Evolutionary conservation across 2,329 filamentous ascomycete genomes (phyloP).

Genomic region (Podosphaera aphanis): DNA sequence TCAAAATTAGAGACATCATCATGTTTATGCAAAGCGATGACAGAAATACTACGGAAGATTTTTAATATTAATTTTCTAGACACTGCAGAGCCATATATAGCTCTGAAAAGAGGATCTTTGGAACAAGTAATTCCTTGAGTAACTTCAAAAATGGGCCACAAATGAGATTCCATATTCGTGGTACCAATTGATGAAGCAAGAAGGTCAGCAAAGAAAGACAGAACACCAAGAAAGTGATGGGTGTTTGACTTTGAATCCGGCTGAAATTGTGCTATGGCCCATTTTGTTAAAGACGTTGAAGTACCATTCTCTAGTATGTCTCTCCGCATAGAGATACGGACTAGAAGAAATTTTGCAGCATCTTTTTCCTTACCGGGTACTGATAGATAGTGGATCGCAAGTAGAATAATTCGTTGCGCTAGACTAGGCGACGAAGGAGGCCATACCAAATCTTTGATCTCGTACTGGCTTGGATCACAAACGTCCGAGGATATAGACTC

Average conservation of each 20-base stretch:
- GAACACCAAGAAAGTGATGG: constrained; percentile 53
- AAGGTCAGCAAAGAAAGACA: constrained; percentile 60
- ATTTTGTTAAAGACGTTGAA: constrained; percentile 41
- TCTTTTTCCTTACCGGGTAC: constrained; percentile 70
- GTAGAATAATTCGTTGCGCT: constrained; percentile 41
- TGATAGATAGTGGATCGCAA: constrained; percentile 48
- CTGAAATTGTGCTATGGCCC: constrained; percentile 30
- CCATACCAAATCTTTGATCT: constrained; percentile 28
- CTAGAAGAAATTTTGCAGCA: constrained; percentile 62
- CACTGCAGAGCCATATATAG: constrained; percentile 48
- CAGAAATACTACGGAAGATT: constrained; percentile 50
- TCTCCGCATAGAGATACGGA: constrained; percentile 56
- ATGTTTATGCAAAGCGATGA: constrained; percentile 24
- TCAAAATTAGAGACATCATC: constrained; percentile 16
- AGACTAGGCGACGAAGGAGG: constrained; percentile 42
- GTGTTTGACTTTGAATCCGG: constrained; percentile 19
- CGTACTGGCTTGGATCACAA: constrained; percentile 21
- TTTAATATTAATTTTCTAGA: constrained; percentile 70
- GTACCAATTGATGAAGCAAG: constrained; percentile 46
- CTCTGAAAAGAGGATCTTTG: constrained; percentile 24
- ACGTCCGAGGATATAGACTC: constrained; percentile 52
- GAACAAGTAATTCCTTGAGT: constrained; percentile 34
- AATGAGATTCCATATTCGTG: constrained; percentile 45
- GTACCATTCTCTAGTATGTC: constrained; percentile 71
- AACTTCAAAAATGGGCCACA: constrained; percentile 40